Conservation (phyloP, 345 rosid genomes). For the Eutrema heterophyllum region DNA sequence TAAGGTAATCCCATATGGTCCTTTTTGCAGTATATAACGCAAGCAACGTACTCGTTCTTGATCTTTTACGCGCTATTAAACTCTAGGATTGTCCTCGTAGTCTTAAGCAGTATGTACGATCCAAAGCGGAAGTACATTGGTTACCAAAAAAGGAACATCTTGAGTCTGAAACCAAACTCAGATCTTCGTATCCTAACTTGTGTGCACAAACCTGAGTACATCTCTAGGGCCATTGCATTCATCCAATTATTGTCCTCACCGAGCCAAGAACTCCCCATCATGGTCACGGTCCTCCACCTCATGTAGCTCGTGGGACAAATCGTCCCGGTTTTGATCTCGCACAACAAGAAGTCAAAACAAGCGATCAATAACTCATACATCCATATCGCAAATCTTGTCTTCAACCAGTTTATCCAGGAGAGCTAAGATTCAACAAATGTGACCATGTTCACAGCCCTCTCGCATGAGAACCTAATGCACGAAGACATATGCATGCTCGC, state of each 20-base stretch:
- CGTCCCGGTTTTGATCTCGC: constrained; percentile 38
- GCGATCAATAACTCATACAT: not conserved
- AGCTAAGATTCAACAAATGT: not conserved
- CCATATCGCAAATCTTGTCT: not conserved
- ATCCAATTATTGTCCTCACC: constrained; percentile 26
- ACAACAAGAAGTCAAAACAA: constrained; percentile 12
- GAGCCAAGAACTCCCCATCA: constrained; percentile 19
- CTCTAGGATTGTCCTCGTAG: not conserved
- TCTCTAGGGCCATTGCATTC: constrained; percentile 15
- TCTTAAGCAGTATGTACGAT: not conserved
- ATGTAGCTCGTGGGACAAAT: constrained; percentile 38
- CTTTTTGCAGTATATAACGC: not conserved
- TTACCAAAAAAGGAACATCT: not conserved
- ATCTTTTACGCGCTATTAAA: not conserved
- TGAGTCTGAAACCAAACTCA: not conserved
- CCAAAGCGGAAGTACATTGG: not conserved
- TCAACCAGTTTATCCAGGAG: not conserved
- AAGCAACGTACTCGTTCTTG: not conserved
- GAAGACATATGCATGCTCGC: constrained; percentile 12
- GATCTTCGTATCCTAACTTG: constrained; percentile 40
- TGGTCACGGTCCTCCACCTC: constrained; percentile 43
- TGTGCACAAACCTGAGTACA: constrained; percentile 37
- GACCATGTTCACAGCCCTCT: not conserved
- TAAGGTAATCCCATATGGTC: not conserved
- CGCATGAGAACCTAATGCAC: constrained; percentile 8